phyloP scores from a whole-genome alignment of 2,329 filamentous ascomycete species.

The Colletotrichum magnum region DNA sequence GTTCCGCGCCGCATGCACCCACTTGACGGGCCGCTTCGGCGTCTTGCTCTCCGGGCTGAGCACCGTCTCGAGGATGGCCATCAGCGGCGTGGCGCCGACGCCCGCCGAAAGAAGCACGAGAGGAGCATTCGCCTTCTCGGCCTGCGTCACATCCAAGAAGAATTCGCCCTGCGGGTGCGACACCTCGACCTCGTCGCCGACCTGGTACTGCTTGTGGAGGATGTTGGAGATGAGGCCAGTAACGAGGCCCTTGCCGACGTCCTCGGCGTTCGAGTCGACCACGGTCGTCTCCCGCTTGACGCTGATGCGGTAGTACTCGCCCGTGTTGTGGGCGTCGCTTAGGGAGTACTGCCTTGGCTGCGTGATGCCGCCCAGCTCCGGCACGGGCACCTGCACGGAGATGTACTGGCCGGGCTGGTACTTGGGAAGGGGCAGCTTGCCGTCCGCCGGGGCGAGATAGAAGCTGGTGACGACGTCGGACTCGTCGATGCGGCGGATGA shows the following conservation, averaged over 20 bases:
- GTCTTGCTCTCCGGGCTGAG: constrained; percentile 46
- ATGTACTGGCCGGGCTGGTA: constrained; percentile 83
- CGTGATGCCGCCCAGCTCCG: constrained; percentile 68
- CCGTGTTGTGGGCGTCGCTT: constrained; percentile 65
- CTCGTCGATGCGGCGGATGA: constrained; percentile 74
- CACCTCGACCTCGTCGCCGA: constrained; percentile 68
- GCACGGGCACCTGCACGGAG: constrained; percentile 73
- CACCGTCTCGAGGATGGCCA: constrained; percentile 74
- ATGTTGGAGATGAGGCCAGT: constrained; percentile 68
- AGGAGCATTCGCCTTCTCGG: constrained; percentile 60
- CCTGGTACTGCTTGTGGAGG: constrained; percentile 62
- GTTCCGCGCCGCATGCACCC: constrained; percentile 73
- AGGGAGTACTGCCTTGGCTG: constrained; percentile 85
- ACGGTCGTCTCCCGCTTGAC: constrained; percentile 73
- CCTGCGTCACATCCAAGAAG: constrained; percentile 66
- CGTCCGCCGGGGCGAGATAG: constrained; percentile 77
- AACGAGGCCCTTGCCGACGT: constrained; percentile 51
- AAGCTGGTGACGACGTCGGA: constrained; percentile 75
- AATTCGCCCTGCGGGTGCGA: constrained; percentile 73
- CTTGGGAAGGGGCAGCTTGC: constrained; percentile 62
- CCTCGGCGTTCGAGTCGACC: constrained; percentile 47
- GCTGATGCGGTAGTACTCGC: constrained; percentile 78
- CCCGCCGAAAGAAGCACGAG: constrained; percentile 78
- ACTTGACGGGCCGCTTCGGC: constrained; percentile 65
- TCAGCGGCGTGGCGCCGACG: constrained; percentile 77